phyloP scores from a whole-genome alignment of 768 basidiomycete genomes.

The Antrodiella citrinella region DNA sequence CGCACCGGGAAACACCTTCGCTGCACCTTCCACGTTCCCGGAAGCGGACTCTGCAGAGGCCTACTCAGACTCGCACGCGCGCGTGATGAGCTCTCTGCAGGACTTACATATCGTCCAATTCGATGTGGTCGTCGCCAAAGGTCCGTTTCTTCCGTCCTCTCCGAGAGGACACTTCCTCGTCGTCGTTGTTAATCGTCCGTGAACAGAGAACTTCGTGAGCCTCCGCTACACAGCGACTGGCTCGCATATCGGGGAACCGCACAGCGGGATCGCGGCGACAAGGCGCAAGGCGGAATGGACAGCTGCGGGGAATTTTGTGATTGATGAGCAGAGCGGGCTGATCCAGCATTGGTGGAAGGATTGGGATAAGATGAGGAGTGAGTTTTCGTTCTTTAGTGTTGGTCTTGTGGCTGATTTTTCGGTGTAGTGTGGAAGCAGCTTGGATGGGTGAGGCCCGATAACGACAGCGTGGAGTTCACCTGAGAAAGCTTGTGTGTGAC shows the following conservation, averaged over 20 bases:
- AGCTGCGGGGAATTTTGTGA: slow-evolving; percentile 12
- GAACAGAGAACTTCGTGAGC: slow-evolving; percentile 11
- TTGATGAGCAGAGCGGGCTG: slow-evolving; percentile 9
- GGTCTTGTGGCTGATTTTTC: background rate
- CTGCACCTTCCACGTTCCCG: slow-evolving; percentile 12
- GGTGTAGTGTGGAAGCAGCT: slow-evolving; percentile 12
- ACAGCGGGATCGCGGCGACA: slow-evolving; percentile 10
- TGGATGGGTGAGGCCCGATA: slow-evolving; percentile 12
- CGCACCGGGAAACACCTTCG: slow-evolving; percentile 8
- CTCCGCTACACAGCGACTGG: slow-evolving; percentile 12
- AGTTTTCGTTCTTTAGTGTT: background rate
- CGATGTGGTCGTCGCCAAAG: slow-evolving; percentile 13
- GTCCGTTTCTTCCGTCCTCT: background rate
- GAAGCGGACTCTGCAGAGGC: slow-evolving; percentile 9
- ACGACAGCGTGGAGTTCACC: slow-evolving; percentile 11
- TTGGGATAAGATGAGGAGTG: slow-evolving; percentile 15
- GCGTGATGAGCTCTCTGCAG: slow-evolving; percentile 11
- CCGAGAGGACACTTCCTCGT: background rate
- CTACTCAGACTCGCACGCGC: slow-evolving; percentile 9
- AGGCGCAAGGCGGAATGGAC: slow-evolving; percentile 10
- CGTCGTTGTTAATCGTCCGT: background rate
- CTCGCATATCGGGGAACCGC: slow-evolving; percentile 8
- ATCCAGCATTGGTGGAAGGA: slow-evolving; percentile 15
- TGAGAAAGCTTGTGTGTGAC: no score
- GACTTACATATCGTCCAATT: slow-evolving; percentile 13